Percentiles rank a stretch among this genome's conserved stretches.
These are phyloP conservation scores for Arthroderma sp. DNA, from an alignment of 2,329 filamentous ascomycete species.

Conservation along the genomic window DNA sequence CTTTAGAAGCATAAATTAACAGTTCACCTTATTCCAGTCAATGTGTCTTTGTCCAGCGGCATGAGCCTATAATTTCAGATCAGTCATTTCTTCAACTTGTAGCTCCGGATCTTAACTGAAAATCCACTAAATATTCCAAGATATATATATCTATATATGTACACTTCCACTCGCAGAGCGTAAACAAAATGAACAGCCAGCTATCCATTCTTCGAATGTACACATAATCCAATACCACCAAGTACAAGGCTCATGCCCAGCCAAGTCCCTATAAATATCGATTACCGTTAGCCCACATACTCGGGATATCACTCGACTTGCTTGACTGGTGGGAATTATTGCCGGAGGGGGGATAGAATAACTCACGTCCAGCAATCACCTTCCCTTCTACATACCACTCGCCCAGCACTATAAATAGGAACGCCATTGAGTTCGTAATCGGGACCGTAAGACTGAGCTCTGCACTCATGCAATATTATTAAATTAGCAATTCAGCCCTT, in stretches of 20 bases:
- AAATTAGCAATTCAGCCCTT: no score
- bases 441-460: constrained; percentile 88
- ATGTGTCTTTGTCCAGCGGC: no score
- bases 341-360: neutral
- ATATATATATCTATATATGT: neutral
- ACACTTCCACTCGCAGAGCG: neutral
- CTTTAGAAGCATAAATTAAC: no score
- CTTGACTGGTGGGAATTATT: neutral
- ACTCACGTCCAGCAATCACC: constrained; percentile 65
- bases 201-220: constrained; percentile 38
- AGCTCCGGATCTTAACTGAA: no score
- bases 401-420: constrained; percentile 87
- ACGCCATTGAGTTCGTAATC: constrained; percentile 86
- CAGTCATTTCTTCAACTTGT: no score
- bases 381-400: constrained; percentile 94
- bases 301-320: neutral
- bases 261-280: constrained; percentile 52
- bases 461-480: constrained; percentile 21
- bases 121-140: no score
- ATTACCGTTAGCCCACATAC: constrained; percentile 1
- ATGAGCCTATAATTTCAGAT: no score
- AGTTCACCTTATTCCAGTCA: no score
- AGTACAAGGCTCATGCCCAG: constrained; percentile 69
- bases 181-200: no score
- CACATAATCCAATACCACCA: constrained; percentile 69